phyloP scores from a whole-genome alignment of 1,139 yeast species.

The Blastobotrys illinoisensis region DNA sequence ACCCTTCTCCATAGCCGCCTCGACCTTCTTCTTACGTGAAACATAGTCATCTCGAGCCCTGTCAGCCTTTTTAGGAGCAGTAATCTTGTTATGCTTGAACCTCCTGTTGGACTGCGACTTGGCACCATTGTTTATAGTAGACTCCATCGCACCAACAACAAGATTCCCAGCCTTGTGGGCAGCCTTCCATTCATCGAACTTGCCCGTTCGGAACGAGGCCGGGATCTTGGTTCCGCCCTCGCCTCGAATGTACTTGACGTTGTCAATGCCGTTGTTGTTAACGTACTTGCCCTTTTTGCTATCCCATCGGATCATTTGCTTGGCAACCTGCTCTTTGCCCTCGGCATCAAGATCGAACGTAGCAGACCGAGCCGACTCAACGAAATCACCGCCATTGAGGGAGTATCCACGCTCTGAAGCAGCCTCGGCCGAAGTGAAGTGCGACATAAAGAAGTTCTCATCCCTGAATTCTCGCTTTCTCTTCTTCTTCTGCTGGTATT shows the following conservation, averaged over 20 bases:
- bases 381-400: conserved; percentile 48
- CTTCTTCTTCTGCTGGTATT: conserved; percentile 9
- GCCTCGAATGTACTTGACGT: conserved; percentile 73
- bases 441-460: conserved; percentile 79
- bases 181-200: conserved; percentile 85
- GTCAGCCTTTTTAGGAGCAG: conserved; percentile 75
- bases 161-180: conserved; percentile 50
- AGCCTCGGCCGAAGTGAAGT: conserved; percentile 77
- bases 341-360: conserved; percentile 81
- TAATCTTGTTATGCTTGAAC: conserved; percentile 66
- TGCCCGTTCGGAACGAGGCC: conserved; percentile 86
- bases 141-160: conserved; percentile 53
- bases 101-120: conserved; percentile 25
- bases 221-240: conserved; percentile 94
- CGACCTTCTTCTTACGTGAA: conserved; percentile 76
- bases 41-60: conserved; percentile 82
- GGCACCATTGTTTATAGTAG: conserved; percentile 29
- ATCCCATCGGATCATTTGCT: conserved; percentile 87
- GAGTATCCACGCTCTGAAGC: conserved; percentile 78
- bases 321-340: conserved; percentile 48
- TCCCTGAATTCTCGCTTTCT: conserved; percentile 50
- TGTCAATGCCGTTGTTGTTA: conserved; percentile 68
- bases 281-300: conserved; percentile 87
- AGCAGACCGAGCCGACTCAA: conserved; percentile 77
- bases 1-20: conserved; percentile 75